phyloP scores from a whole-genome alignment of 1,139 yeast species.

The Sugiyamaella japonica region DNA sequence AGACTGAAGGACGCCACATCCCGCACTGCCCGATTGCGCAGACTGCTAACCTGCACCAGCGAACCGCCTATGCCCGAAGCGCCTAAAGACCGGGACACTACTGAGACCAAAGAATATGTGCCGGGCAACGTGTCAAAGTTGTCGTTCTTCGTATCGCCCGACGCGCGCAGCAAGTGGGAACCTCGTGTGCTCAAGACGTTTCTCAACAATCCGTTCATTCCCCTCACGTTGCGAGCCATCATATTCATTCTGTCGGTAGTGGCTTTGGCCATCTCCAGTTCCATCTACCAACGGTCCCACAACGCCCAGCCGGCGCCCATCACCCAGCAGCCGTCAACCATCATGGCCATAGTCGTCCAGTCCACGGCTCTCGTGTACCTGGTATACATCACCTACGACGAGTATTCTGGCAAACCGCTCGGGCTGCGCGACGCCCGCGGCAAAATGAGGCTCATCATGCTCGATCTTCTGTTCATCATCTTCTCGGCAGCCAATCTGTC shows the following conservation, averaged over 20 bases:
- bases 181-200: slow-evolving; percentile 62
- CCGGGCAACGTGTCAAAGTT: slow-evolving; percentile 28
- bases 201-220: slow-evolving; percentile 76
- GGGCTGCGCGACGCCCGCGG: slow-evolving; percentile 84
- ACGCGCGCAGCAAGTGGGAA: slow-evolving; percentile 52
- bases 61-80: not conserved
- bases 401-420: slow-evolving; percentile 85
- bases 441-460: slow-evolving; percentile 71
- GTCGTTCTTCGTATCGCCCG: slow-evolving; percentile 34
- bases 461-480: slow-evolving; percentile 85
- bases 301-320: slow-evolving; percentile 47
- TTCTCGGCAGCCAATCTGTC: slow-evolving; percentile 89
- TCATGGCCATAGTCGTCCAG: slow-evolving; percentile 88
- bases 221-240: slow-evolving; percentile 69
- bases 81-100: not conserved
- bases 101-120: slow-evolving; percentile 12
- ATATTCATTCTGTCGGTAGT: slow-evolving; percentile 50
- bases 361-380: slow-evolving; percentile 75
- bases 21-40: not conserved
- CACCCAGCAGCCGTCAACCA: slow-evolving; percentile 82
- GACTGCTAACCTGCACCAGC: not conserved
- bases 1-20: slow-evolving; percentile 3
- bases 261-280: slow-evolving; percentile 36
- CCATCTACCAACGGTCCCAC: slow-evolving; percentile 33
- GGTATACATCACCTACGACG: slow-evolving; percentile 83